These are phyloP conservation scores for Craterostigma plantagineum DNA, from an alignment of 257 asterid genomes.

Conservation along the genomic window DNA sequence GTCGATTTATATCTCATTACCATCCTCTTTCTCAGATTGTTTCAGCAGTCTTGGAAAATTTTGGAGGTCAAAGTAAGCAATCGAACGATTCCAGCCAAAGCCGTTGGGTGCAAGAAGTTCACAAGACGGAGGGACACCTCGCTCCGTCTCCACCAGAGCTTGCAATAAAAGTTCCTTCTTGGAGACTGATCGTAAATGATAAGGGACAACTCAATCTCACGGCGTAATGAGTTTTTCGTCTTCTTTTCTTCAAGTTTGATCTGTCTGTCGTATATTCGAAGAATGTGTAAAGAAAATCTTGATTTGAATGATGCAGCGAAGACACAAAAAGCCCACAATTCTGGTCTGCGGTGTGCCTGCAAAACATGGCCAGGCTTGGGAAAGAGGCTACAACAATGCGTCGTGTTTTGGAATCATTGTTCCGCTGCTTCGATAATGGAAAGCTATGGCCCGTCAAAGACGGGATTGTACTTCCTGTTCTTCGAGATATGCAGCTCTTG, in stretches of 20 bases:
- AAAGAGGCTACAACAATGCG: slow-evolving; percentile 97
- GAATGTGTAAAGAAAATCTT: slow-evolving; percentile 7
- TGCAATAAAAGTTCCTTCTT: slow-evolving; percentile 40
- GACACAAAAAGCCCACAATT: slow-evolving; percentile 62
- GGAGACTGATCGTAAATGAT: slow-evolving; percentile 56
- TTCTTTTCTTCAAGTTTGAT: not conserved
- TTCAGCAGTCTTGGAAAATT: slow-evolving; percentile 88
- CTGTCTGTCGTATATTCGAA: slow-evolving; percentile 5
- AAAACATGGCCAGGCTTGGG: slow-evolving; percentile 90
- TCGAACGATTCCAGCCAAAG: slow-evolving; percentile 24
- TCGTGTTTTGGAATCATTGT: slow-evolving; percentile 83
- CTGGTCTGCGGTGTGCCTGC: slow-evolving; percentile 86
- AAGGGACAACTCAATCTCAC: slow-evolving; percentile 64
- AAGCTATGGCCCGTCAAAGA: slow-evolving; percentile 51
- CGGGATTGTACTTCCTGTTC: slow-evolving; percentile 79
- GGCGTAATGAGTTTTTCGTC: slow-evolving; percentile 29
- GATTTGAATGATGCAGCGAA: slow-evolving; percentile 29
- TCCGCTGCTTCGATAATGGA: slow-evolving; percentile 67
- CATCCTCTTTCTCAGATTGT: slow-evolving; percentile 50
- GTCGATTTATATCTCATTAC: not conserved
- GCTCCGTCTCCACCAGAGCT: slow-evolving; percentile 25
- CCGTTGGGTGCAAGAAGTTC: slow-evolving; percentile 46
- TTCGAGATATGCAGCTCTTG: slow-evolving; percentile 73
- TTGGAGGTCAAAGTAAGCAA: slow-evolving; percentile 38
- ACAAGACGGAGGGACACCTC: slow-evolving; percentile 41